Percentiles rank a stretch among this genome's conserved stretches.
These are phyloP conservation scores for Neurospora intermedia DNA, from an alignment of 495 filamentous ascomycete species.

Conservation along the genomic window DNA sequence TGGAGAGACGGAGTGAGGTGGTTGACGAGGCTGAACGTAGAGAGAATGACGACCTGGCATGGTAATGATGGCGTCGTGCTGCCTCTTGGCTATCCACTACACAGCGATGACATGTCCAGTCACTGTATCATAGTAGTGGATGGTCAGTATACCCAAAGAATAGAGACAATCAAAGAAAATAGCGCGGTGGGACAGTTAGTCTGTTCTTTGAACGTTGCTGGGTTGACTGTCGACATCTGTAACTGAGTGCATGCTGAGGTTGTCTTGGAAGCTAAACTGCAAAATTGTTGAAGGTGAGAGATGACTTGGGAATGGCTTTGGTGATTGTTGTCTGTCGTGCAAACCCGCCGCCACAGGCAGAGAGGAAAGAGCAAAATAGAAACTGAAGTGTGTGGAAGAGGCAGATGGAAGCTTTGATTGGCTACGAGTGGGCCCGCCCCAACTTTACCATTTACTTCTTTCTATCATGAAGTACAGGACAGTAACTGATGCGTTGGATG, in stretches of 20 bases:
- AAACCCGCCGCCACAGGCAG: background rate
- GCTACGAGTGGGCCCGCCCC: background rate
- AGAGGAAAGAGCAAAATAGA: background rate
- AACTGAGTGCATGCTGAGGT: background rate
- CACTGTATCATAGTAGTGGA: background rate
- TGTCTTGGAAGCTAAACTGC: background rate
- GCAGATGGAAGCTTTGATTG: background rate
- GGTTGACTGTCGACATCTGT: background rate
- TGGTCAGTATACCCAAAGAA: background rate
- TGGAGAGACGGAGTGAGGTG: background rate
- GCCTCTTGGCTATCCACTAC: background rate
- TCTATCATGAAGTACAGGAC: background rate
- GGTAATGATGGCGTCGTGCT: background rate
- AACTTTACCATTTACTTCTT: background rate
- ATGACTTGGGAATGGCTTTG: background rate
- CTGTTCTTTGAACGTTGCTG: background rate
- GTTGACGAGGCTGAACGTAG: background rate
- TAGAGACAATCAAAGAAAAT: background rate
- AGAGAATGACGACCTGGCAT: background rate
- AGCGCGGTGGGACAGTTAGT: background rate
- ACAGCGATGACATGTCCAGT: background rate
- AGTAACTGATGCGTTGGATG: slow-evolving; percentile 7
- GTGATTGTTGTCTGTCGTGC: background rate
- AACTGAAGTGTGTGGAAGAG: background rate
- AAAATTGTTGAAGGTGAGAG: background rate